A percentile compares a stretch with the other conserved stretches of the same genome.
Conservation (phyloP, 2,329 filamentous ascomycete species). For the Alternaria burnsii region DNA sequence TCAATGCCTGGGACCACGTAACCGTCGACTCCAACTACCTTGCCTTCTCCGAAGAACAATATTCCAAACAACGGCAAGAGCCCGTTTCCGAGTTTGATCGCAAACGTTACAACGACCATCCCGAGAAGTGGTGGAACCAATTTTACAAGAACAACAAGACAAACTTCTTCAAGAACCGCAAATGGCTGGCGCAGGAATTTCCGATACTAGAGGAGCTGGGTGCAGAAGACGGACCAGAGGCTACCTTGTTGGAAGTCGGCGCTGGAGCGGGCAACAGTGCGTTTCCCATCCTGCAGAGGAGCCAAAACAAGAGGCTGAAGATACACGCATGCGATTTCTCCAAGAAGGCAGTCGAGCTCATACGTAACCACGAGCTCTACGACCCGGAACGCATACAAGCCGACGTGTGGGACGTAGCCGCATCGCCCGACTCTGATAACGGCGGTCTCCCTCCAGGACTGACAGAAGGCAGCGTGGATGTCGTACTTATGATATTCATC, state of each 20-base stretch:
- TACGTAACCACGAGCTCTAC: conserved; percentile 82
- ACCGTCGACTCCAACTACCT: conserved; percentile 89
- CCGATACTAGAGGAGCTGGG: conserved; percentile 84
- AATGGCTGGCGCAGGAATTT: conserved; percentile 97
- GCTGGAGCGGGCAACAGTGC: conserved; percentile 96
- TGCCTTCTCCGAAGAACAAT: conserved; percentile 85
- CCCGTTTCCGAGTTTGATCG: conserved; percentile 95
- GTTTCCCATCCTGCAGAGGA: conserved; percentile 86
- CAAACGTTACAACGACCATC: conserved; percentile 85
- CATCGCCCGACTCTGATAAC: conserved; percentile 55
- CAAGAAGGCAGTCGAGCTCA: conserved; percentile 92
- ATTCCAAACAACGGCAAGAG: conserved; percentile 80
- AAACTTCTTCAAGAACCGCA: conserved; percentile 99
- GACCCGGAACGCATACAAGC: conserved; percentile 76
- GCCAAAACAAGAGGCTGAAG: conserved; percentile 81
- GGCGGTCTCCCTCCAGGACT: conserved; percentile 76
- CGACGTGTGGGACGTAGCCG: conserved; percentile 91
- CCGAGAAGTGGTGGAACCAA: conserved; percentile 96
- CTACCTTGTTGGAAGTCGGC: conserved; percentile 85
- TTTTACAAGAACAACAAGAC: conserved; percentile 98
- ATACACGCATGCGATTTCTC: conserved; percentile 97
- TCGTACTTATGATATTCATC: conserved; percentile 95
- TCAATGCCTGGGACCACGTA: conserved; percentile 99
- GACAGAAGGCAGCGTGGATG: conserved; percentile 80
- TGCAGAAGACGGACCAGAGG: conserved; percentile 71